Percentiles rank a stretch among this genome's conserved stretches.
phyloP scores from a whole-genome alignment of 192 early-diverging fungal species.

The Backusella psychrophila region DNA sequence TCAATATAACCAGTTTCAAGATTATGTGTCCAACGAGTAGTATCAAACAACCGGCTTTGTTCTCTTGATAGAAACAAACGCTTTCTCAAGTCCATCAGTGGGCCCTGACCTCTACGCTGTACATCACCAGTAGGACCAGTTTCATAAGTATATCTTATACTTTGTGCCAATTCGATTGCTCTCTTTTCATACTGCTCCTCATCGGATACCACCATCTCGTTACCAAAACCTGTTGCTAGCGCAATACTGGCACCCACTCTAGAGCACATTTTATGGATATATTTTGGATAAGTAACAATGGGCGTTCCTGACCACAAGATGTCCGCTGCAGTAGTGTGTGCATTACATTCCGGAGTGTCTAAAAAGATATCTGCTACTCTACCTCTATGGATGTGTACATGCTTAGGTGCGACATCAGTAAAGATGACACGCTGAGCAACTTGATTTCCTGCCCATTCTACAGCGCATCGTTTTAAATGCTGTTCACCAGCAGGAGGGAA shows the following conservation, averaged over 20 bases:
- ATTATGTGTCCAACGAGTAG: constrained; percentile 78
- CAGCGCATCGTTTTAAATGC: constrained; percentile 68
- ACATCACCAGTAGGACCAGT: constrained; percentile 18
- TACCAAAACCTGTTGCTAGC: constrained; percentile 73
- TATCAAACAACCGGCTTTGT: constrained; percentile 83
- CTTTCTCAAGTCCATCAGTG: constrained; percentile 61
- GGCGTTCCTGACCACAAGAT: constrained; percentile 95
- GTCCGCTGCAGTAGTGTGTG: constrained; percentile 93
- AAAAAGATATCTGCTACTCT: constrained; percentile 90
- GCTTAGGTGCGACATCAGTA: constrained; percentile 82
- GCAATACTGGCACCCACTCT: constrained; percentile 87
- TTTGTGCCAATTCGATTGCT: constrained; percentile 60
- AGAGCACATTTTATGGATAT: constrained; percentile 89
- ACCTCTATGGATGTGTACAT: constrained; percentile 89
- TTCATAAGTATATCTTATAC: constrained; percentile 45
- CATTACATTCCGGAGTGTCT: constrained; percentile 96
- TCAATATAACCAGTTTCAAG: constrained; percentile 71
- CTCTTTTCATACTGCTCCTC: constrained; percentile 65
- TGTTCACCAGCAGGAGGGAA: constrained; percentile 87
- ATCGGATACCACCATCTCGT: constrained; percentile 62
- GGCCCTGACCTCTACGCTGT: constrained; percentile 45
- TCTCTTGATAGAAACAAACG: constrained; percentile 80
- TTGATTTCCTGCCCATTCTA: constrained; percentile 69
- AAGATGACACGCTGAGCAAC: constrained; percentile 83
- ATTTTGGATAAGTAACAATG: constrained; percentile 84